phyloP scores from a whole-genome alignment of 768 basidiomycete genomes.

The Chalciporus piperatus region DNA sequence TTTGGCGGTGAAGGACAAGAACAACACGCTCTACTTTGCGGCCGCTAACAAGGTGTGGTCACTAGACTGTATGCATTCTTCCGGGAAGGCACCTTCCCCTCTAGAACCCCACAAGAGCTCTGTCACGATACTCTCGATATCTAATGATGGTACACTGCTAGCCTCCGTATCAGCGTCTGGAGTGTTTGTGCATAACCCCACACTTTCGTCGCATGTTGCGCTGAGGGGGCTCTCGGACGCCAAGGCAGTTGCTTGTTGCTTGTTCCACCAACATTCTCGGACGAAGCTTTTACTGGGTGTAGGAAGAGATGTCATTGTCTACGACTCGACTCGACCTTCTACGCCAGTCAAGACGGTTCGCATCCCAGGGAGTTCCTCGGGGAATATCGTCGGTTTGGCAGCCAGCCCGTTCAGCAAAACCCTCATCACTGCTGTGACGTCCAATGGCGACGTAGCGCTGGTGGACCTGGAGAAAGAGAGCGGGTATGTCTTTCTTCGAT shows the following conservation, averaged over 20 bases:
- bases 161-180: conserved; percentile 52
- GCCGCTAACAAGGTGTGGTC: conserved; percentile 45
- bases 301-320: conserved; percentile 54
- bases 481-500: conserved; percentile 41
- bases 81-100: conserved; percentile 43
- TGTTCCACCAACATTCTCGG: conserved; percentile 64
- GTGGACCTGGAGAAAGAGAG: conserved; percentile 77
- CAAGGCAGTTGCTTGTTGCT: conserved; percentile 44
- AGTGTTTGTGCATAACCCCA: conserved; percentile 60
- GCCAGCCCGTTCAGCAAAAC: conserved; percentile 79
- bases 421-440: conserved; percentile 56
- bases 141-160: conserved; percentile 55
- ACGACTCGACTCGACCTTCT: conserved; percentile 59
- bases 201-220: conserved; percentile 48
- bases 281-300: conserved; percentile 56
- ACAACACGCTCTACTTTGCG: conserved; percentile 46
- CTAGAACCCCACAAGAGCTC: conserved; percentile 50
- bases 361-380: conserved; percentile 42
- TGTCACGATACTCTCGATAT: conserved; percentile 55
- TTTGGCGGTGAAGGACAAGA: conserved; percentile 34
- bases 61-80: conserved; percentile 43
- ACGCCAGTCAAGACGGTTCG: conserved; percentile 51
- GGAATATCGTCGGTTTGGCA: conserved; percentile 53
- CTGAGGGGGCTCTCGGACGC: conserved; percentile 51
- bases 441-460: conserved; percentile 52